phyloP scores from a whole-genome alignment of 768 basidiomycete species.

The Roridomyces roridus region DNA sequence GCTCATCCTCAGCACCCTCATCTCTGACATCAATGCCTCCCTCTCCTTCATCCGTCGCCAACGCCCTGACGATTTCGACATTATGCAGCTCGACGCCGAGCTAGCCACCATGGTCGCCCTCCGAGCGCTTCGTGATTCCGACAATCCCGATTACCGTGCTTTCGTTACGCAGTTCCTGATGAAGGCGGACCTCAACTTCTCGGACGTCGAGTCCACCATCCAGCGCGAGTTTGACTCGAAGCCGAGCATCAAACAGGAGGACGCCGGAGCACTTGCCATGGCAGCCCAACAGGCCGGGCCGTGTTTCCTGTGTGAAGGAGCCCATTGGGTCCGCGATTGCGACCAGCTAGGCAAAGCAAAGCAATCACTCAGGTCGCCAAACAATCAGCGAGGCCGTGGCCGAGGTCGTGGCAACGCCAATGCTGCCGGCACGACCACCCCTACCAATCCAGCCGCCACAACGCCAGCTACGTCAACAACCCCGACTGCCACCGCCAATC shows the following conservation, averaged over 20 bases:
- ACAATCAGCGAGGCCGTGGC: neutral
- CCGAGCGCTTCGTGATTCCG: slow-evolving; percentile 8
- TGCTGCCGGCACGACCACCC: no score
- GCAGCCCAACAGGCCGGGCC: slow-evolving; percentile 2
- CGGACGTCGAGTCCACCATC: slow-evolving; percentile 7
- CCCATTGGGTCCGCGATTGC: slow-evolving; percentile 9
- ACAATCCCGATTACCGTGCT: neutral
- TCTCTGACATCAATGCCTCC: neutral
- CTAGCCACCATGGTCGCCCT: slow-evolving; percentile 14
- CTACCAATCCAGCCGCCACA: no score
- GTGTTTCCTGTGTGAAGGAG: slow-evolving; percentile 14
- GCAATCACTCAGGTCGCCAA: neutral
- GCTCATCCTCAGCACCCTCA: slow-evolving; percentile 1
- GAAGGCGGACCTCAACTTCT: slow-evolving; percentile 9
- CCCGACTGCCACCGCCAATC: neutral
- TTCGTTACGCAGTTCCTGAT: slow-evolving; percentile 5
- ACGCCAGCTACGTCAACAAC: neutral
- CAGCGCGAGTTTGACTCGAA: slow-evolving; percentile 4
- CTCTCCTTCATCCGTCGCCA: no score
- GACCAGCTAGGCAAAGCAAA: neutral
- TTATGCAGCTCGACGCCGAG: slow-evolving; percentile 7
- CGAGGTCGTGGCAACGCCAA: neutral
- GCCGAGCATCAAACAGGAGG: slow-evolving; percentile 6
- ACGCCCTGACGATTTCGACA: neutral
- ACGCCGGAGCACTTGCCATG: slow-evolving; percentile 6